Conservation (phyloP, 2,329 filamentous ascomycete species). For the Delphinella strobiligena region DNA sequence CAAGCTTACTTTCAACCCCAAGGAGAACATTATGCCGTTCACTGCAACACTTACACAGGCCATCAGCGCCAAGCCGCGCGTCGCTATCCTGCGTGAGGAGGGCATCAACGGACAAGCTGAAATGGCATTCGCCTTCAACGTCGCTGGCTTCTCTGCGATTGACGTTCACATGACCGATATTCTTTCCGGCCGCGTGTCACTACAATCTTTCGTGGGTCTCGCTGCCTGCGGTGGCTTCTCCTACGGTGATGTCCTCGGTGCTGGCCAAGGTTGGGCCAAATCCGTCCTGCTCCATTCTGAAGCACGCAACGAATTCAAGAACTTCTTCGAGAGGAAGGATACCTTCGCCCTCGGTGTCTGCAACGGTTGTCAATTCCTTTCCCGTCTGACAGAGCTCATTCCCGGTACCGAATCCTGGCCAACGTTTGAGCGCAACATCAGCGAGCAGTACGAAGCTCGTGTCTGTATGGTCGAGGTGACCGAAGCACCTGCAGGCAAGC, state of each 20-base stretch:
- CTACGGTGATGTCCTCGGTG: constrained; percentile 82
- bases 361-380: constrained; percentile 95
- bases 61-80: constrained; percentile 56
- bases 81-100: constrained; percentile 89
- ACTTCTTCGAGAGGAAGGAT: constrained; percentile 77
- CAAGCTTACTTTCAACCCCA: constrained; percentile 67
- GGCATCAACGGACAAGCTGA: constrained; percentile 94
- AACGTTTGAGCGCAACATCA: constrained; percentile 71
- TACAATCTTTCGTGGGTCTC: constrained; percentile 73
- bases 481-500: constrained; percentile 36
- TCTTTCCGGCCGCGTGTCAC: constrained; percentile 64
- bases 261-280: constrained; percentile 94
- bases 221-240: constrained; percentile 97
- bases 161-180: constrained; percentile 96
- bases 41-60: constrained; percentile 48
- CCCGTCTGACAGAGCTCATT: constrained; percentile 69
- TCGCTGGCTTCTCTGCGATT: constrained; percentile 79
- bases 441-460: constrained; percentile 82
- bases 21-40: constrained; percentile 63
- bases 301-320: constrained; percentile 63
- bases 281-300: constrained; percentile 74
- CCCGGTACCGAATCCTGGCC: constrained; percentile 77
- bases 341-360: constrained; percentile 92
- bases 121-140: constrained; percentile 92
- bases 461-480: constrained; percentile 74